Evolutionary conservation across 2,329 filamentous ascomycete genomes (phyloP).

Genomic region (Claviceps sp.): DNA sequence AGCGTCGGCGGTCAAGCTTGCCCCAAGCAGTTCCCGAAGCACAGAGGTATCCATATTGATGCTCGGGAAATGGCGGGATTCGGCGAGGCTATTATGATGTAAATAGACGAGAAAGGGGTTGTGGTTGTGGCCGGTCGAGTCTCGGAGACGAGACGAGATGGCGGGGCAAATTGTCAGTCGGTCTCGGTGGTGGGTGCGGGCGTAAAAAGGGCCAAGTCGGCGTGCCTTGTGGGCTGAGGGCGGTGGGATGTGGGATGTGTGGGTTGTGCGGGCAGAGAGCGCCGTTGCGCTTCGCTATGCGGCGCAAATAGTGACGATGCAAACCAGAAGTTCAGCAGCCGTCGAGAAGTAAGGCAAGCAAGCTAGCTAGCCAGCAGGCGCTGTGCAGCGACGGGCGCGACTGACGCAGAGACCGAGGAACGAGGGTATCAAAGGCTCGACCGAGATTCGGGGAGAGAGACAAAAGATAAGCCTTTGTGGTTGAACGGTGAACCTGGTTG

Average conservation of each 20-base stretch:
- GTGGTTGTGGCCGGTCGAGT: conserved; percentile 3
- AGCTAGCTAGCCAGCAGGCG: background rate
- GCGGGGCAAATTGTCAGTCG: conserved; percentile 5
- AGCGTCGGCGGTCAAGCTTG: conserved; percentile 61
- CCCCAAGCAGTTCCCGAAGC: conserved; percentile 63
- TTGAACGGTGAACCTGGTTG: background rate
- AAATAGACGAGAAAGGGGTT: background rate
- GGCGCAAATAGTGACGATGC: too few relatives aligned
- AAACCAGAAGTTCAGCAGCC: too few relatives aligned
- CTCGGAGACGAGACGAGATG: conserved; percentile 1
- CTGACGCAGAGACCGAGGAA: too few relatives aligned
- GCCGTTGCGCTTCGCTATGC: too few relatives aligned
- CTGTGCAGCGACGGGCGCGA: too few relatives aligned
- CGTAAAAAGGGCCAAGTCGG: background rate
- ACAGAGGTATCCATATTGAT: conserved; percentile 56
- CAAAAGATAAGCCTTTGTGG: background rate
- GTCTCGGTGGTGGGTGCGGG: background rate
- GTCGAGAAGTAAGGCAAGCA: background rate
- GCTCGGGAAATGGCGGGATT: conserved; percentile 1
- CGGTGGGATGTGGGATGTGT: too few relatives aligned
- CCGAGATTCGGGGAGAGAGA: background rate
- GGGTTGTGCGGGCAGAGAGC: too few relatives aligned
- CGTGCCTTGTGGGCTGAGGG: background rate
- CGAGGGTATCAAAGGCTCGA: too few relatives aligned
- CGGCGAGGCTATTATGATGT: background rate